A percentile compares a stretch with the other conserved stretches of the same genome.
phyloP scores from a whole-genome alignment of 2,329 filamentous ascomycete species.

The Lizonia empirigonia region DNA sequence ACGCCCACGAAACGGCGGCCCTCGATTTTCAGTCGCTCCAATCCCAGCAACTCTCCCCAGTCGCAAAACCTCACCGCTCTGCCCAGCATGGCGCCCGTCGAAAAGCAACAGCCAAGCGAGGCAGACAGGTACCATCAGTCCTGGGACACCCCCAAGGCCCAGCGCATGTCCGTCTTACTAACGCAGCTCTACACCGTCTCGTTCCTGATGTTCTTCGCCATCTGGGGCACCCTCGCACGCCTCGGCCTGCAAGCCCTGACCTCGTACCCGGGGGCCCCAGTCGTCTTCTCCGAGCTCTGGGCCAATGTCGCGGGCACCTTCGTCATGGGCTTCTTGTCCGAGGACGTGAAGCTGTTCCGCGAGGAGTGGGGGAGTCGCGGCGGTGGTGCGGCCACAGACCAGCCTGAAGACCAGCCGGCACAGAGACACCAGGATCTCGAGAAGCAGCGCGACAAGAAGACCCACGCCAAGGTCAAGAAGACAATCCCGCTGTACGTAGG shows the following conservation, averaged over 20 bases:
- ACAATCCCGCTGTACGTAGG: slow-evolving; percentile 87
- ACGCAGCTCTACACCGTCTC: slow-evolving; percentile 68
- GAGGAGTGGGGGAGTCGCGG: slow-evolving; percentile 63
- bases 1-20: slow-evolving; percentile 12
- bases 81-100: slow-evolving; percentile 26
- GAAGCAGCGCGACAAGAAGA: slow-evolving; percentile 52
- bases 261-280: slow-evolving; percentile 75
- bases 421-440: slow-evolving; percentile 46
- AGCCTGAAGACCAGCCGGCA: slow-evolving; percentile 3
- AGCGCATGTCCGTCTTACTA: slow-evolving; percentile 34
- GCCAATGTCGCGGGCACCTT: slow-evolving; percentile 83
- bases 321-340: slow-evolving; percentile 82
- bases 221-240: slow-evolving; percentile 82
- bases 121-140: slow-evolving; percentile 20
- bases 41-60: slow-evolving; percentile 15
- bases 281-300: slow-evolving; percentile 79
- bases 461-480: slow-evolving; percentile 69
- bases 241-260: slow-evolving; percentile 81
- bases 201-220: slow-evolving; percentile 83
- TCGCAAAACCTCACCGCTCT: slow-evolving; percentile 38
- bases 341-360: slow-evolving; percentile 77
- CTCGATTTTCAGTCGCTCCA: slow-evolving; percentile 11
- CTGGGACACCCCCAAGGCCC: slow-evolving; percentile 17
- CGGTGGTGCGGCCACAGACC: slow-evolving; percentile 28
- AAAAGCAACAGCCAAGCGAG: slow-evolving; percentile 7